Base-by-base conservation (phyloP, 768 basidiomycete genomes). In the Kwoniella sp. region DNA sequence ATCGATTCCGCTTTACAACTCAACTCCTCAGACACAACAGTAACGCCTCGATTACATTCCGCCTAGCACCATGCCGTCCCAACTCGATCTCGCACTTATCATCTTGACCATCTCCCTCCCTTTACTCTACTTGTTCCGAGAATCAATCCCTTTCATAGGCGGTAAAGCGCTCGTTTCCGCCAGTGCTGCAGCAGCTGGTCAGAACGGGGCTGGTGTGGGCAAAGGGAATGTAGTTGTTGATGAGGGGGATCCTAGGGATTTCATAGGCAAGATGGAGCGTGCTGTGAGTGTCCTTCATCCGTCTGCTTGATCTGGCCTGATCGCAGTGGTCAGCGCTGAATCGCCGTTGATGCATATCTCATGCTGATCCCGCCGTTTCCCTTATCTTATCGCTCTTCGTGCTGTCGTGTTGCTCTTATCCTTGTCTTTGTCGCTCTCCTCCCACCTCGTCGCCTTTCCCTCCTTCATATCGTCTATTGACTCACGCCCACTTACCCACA, bases 241-340 rank as follows among this genome's bases (percentile, higher is more conserved):
- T 52, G 86, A 85, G 61, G 89, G 87, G 1, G 92, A 96, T 74
- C 92, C 93, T n/a, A 84, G 94, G 48, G 92, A 98, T 80, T 96
- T 96, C 77, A 85, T 96, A 46, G 86, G 87, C 13, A 94, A 94
- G 83, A 93, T 97, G 92, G 90, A 92, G 82, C 87, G 89, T 65
- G 88, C 87, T 44, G 95, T 97, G 82, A 79, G 91, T 85, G 30
- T 40, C 19, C 7, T 26, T 46, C 37, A n/a, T n/a, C n/a, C n/a
- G n/a, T n/a, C n/a, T n/a, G n/a, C n/a, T n/a, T n/a, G n/a, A n/a
- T n/a, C n/a, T n/a, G n/a, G n/a, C n/a, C n/a, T n/a, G n/a, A n/a
- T n/a, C n/a, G n/a, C n/a, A n/a, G n/a, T n/a, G n/a, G n/a, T n/a
- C n/a, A n/a, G n/a, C n/a, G n/a, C n/a, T n/a, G 17, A 15, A 44